These are phyloP conservation scores for Sporobolomyces phaffii DNA, from an alignment of 768 basidiomycete species.

Conservation along the genomic window DNA sequence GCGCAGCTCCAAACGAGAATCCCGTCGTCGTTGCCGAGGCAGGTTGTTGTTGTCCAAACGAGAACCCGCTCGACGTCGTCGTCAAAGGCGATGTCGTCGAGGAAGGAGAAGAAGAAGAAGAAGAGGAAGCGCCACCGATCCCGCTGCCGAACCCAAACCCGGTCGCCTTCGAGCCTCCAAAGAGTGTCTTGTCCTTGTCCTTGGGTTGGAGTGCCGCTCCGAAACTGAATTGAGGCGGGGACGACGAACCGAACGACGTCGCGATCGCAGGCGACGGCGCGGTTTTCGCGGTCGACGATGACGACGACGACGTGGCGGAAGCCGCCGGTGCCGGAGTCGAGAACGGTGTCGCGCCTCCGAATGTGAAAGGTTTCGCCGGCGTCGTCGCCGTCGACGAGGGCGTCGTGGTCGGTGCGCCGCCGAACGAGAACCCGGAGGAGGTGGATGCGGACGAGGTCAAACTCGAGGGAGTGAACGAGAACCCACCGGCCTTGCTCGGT, in stretches of 20 bases:
- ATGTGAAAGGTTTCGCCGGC: not conserved
- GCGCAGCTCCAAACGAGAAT: not conserved
- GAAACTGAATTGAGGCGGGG: conserved; percentile 30
- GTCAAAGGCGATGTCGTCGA: no score
- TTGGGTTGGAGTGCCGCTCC: conserved; percentile 30
- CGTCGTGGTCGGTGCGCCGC: conserved; percentile 10
- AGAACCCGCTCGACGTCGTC: conserved; percentile 7
- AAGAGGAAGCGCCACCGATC: not conserved
- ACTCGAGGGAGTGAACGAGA: conserved; percentile 2
- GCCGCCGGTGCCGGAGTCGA: not conserved
- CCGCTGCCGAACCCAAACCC: conserved; percentile 22
- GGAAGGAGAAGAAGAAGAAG: not conserved
- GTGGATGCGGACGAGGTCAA: not conserved
- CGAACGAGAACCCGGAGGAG: not conserved
- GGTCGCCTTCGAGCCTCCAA: conserved; percentile 11
- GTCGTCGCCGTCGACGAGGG: not conserved
- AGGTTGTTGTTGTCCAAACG: conserved; percentile 2
- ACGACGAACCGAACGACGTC: conserved; percentile 27
- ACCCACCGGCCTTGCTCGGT: not conserved
- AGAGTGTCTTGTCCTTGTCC: conserved; percentile 21
- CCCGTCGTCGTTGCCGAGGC: not conserved
- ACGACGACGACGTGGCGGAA: not conserved
- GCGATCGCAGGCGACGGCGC: conserved; percentile 30
- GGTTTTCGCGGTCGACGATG: conserved; percentile 10
- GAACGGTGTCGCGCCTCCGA: conserved; percentile 13